A percentile compares a stretch with the other conserved stretches of the same genome.
Evolutionary conservation across 306 rosid species (phyloP).

Genomic region (Prunus fruticosa): DNA sequence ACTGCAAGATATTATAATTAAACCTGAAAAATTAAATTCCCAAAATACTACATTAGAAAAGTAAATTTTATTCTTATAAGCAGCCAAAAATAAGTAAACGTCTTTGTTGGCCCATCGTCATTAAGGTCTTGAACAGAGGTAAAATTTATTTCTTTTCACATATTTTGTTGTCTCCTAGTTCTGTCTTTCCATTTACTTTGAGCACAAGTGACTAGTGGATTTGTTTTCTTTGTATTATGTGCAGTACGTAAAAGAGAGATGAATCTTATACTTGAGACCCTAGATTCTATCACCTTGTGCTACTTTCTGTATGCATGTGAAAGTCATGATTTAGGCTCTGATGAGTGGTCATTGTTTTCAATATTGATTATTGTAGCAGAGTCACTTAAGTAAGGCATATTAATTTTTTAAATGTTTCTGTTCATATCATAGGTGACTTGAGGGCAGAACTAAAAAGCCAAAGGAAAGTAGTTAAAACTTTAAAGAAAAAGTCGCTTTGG

Average conservation of each 20-base stretch:
- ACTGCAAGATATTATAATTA: not conserved
- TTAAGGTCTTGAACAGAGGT: not conserved
- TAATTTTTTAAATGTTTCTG: not conserved
- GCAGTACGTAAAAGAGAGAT: not conserved
- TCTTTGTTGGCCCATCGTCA: not conserved
- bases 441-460: slow-evolving; percentile 65
- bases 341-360: not conserved
- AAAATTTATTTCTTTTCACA: not conserved
- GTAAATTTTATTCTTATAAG: not conserved
- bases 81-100: not conserved
- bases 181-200: not conserved
- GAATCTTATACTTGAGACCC: not conserved
- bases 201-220: not conserved
- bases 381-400: not conserved
- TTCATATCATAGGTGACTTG: slow-evolving; percentile 55
- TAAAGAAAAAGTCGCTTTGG: slow-evolving; percentile 89
- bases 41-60: not conserved
- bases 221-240: not conserved
- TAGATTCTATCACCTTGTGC: not conserved
- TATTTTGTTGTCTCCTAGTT: not conserved
- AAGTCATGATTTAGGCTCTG: not conserved
- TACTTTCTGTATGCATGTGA: not conserved
- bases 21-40: not conserved
- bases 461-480: slow-evolving; percentile 58
- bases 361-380: not conserved